Evolutionary conservation across 1,284 basidiomycete species (phyloP).

Genomic region (Trametes sp.): DNA sequence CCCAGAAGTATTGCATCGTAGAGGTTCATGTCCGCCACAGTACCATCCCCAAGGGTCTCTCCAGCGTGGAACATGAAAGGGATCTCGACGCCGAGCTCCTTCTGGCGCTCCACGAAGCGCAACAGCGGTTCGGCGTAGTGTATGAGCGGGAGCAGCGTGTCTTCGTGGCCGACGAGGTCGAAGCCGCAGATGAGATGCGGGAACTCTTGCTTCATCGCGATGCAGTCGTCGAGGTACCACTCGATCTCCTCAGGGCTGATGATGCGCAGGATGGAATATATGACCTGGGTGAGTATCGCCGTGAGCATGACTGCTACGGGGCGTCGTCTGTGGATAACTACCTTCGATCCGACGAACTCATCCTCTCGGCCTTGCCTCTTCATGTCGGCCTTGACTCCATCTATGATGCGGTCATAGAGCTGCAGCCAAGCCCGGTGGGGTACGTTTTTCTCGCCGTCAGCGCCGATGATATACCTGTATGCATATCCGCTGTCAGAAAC

Average conservation of each 20-base stretch:
- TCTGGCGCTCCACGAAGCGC: slow-evolving; percentile 63
- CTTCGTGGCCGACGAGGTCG: slow-evolving; percentile 83
- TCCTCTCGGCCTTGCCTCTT: slow-evolving; percentile 57
- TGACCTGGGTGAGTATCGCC: slow-evolving; percentile 54
- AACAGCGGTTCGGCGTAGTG: slow-evolving; percentile 71
- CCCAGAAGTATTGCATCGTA: slow-evolving; percentile 82
- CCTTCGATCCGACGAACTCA: slow-evolving; percentile 72
- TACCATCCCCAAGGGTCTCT: slow-evolving; percentile 80
- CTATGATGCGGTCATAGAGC: slow-evolving; percentile 61
- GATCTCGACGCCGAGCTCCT: slow-evolving; percentile 66
- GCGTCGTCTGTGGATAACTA: slow-evolving; percentile 34
- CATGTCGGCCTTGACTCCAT: slow-evolving; percentile 62
- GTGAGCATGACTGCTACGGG: background rate
- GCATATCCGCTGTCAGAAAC: background rate
- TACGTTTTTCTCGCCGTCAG: slow-evolving; percentile 62
- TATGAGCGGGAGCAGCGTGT: slow-evolving; percentile 65
- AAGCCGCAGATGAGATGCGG: slow-evolving; percentile 81
- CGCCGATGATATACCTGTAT: slow-evolving; percentile 54
- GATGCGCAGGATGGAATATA: slow-evolving; percentile 72
- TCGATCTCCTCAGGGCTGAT: slow-evolving; percentile 65
- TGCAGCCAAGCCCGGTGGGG: slow-evolving; percentile 67
- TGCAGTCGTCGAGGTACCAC: slow-evolving; percentile 77
- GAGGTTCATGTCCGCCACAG: slow-evolving; percentile 73
- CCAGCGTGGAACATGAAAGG: slow-evolving; percentile 86
- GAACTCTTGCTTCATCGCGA: slow-evolving; percentile 75